Percentiles rank a stretch among this genome's conserved stretches.
Evolutionary conservation across 2,329 filamentous ascomycete species (phyloP).

Genomic region (Curvularia lunata): DNA sequence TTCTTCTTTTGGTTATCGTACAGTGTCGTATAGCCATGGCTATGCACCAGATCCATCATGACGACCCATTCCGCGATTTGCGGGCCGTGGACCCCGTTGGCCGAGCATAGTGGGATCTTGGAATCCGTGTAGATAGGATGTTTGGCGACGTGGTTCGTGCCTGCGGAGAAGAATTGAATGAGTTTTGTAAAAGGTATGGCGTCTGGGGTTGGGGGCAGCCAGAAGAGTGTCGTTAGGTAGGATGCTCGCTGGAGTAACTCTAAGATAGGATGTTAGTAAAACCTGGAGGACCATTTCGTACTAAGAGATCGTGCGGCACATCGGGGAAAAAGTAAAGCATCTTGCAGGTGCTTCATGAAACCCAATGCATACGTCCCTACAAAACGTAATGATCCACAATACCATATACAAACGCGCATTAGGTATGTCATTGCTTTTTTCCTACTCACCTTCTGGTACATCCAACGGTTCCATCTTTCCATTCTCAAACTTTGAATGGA

Average conservation of each 20-base stretch:
- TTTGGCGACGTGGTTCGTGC: constrained; percentile 61
- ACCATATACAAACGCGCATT: not conserved
- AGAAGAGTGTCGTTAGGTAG: constrained; percentile 57
- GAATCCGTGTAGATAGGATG: constrained; percentile 61
- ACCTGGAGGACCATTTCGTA: not conserved
- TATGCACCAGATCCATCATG: constrained; percentile 65
- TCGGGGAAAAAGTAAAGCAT: not conserved
- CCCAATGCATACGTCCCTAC: no score
- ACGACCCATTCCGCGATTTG: constrained; percentile 72
- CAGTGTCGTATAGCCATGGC: constrained; percentile 61
- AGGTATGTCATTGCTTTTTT: not conserved
- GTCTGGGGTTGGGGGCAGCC: constrained; percentile 50
- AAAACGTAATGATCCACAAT: not conserved
- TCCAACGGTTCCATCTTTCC: constrained; percentile 45
- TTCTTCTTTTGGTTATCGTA: constrained; percentile 65
- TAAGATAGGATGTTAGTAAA: constrained; percentile 12
- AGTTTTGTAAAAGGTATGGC: constrained; percentile 53
- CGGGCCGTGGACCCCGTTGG: constrained; percentile 65
- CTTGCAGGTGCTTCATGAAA: not conserved
- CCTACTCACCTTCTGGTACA: constrained; percentile 51
- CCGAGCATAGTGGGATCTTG: constrained; percentile 61
- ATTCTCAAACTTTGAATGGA: constrained; percentile 35
- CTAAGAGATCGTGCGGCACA: not conserved
- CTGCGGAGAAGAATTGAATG: constrained; percentile 65
- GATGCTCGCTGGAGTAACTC: constrained; percentile 53